Percentiles rank a stretch among this genome's conserved stretches.
These are phyloP conservation scores for Daldinia grandis DNA, from an alignment of 495 filamentous ascomycete species.

Conservation along the genomic window DNA sequence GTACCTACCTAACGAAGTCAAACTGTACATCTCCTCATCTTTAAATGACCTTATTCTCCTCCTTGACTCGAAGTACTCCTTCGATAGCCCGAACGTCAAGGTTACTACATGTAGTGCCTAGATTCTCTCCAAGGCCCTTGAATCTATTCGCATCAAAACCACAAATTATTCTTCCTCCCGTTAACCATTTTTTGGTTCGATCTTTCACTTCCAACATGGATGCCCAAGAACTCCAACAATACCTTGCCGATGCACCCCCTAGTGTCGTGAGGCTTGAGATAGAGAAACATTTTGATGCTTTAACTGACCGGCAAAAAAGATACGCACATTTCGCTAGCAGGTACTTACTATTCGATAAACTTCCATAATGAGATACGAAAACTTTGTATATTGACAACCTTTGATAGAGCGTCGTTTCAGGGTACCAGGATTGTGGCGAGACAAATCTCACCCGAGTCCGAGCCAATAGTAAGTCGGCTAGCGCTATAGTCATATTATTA, in stretches of 20 bases:
- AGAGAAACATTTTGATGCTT: conserved; percentile 85
- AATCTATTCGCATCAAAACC: not conserved
- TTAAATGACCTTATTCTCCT: conserved; percentile 40
- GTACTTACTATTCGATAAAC: conserved; percentile 54
- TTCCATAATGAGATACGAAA: not conserved
- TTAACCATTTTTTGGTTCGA: conserved; percentile 12
- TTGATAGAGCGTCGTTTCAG: conserved; percentile 76
- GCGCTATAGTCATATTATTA: conserved; percentile 1
- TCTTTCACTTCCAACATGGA: conserved; percentile 49
- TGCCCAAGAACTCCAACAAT: conserved; percentile 68
- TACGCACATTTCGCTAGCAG: conserved; percentile 94
- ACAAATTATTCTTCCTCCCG: not conserved
- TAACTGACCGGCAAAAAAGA: conserved; percentile 78
- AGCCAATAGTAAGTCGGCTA: conserved; percentile 65
- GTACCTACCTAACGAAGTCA: not conserved
- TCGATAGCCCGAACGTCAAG: conserved; percentile 38
- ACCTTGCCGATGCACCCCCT: conserved; percentile 89
- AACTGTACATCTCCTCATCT: conserved; percentile 17
- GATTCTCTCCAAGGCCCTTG: conserved; percentile 2
- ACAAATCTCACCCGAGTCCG: conserved; percentile 90
- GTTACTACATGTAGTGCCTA: conserved; percentile 9
- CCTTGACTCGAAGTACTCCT: conserved; percentile 35
- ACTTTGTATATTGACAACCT: conserved; percentile 13
- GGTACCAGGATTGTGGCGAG: conserved; percentile 86
- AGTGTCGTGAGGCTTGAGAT: conserved; percentile 85